Evolutionary conservation across 176 grass and related monocot genomes (phyloP).

Genomic region (Aegilops bicornis): DNA sequence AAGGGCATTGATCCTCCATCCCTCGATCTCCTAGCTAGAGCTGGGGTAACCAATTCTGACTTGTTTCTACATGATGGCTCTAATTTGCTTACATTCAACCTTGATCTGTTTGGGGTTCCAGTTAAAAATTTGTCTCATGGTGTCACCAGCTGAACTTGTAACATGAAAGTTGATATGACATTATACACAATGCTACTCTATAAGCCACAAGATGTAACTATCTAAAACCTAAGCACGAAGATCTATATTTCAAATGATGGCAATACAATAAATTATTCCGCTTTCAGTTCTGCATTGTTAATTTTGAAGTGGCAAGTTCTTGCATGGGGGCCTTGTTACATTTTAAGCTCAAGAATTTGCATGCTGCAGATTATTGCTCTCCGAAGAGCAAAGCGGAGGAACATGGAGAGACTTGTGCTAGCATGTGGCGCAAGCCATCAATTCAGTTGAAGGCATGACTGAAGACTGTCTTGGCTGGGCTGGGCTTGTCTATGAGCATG

Average conservation of each 20-base stretch:
- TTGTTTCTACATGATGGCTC: neutral
- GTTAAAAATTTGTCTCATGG: neutral
- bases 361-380: slow-evolving; percentile 83
- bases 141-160: neutral
- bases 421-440: slow-evolving; percentile 89
- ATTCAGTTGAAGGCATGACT: slow-evolving; percentile 88
- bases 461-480: slow-evolving; percentile 97
- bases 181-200: neutral
- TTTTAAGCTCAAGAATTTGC: slow-evolving; percentile 6
- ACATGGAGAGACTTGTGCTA: slow-evolving; percentile 96
- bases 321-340: neutral
- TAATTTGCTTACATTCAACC: neutral
- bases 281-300: neutral
- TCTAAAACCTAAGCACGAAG: neutral
- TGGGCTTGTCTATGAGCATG: slow-evolving; percentile 93
- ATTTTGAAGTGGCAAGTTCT: neutral
- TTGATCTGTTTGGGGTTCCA: neutral
- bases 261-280: neutral
- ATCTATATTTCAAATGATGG: neutral
- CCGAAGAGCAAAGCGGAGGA: slow-evolving; percentile 92
- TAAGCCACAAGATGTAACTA: neutral
- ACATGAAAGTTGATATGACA: neutral
- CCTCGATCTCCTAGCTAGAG: slow-evolving; percentile 89
- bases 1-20: slow-evolving; percentile 99
- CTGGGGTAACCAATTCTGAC: slow-evolving; percentile 61